Base-by-base conservation (phyloP, 2,329 filamentous ascomycete genomes). In the Pseudonectria buxi region DNA sequence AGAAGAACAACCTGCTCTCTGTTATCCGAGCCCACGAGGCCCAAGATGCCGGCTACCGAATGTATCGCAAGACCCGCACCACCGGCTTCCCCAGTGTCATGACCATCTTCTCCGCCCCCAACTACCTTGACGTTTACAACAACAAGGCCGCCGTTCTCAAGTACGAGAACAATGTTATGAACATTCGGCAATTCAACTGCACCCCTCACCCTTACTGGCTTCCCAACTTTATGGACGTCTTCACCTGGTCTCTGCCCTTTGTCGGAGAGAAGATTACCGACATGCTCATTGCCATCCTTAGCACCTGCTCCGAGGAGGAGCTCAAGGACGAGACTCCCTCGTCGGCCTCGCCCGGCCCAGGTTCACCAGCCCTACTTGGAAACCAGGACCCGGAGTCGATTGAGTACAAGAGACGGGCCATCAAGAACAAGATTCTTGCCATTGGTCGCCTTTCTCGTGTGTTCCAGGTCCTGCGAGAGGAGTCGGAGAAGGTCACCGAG, bases 131-230 rank as follows among this genome's bases (percentile, higher is more conserved):
- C 56, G 89, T 98, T 26, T 98, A 98, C 69, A 98, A 98, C 78
- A 98, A 98, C 75, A 98, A 98, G 72, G 92, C 92, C 2, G 92
- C 92, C 1, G 92, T 98, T 27, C 72, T 98, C 54, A 98, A 98
- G 69, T 98, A 98, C 61, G 92, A 98, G 69, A 98, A 98, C 67
- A 98, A 98, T 57, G 92, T 98, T 43, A 98, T 98, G 92, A 98
- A 98, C 71, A 98, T 98, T 58, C 80, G 92, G 40, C 92, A 98
- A 64, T 98, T 98, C 71, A 98, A 98, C 73, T 98, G 90, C 76
- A 96, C 92, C 14, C 92, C 92, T 24, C 92, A 98, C 62, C 92
- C 92, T 6, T 98, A 98, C 72, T 98, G 92, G 92, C 77, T 98
- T 32, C 92, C 92, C 36, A 98, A 98, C 70, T 98, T 98, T 60